phyloP scores from a whole-genome alignment of 176 grass and related monocot species.

The Musa schizocarpa region DNA sequence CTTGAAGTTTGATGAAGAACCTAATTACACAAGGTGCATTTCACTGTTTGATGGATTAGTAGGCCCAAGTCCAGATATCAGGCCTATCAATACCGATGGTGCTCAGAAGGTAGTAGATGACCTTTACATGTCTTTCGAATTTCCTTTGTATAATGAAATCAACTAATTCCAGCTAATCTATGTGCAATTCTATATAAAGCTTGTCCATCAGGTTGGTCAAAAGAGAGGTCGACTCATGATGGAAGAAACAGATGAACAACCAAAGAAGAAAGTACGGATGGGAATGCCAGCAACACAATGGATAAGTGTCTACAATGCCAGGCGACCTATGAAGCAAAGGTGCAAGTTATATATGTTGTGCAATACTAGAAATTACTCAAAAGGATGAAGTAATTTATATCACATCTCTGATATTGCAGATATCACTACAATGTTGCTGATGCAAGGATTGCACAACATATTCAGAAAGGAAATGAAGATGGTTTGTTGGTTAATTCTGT shows the following conservation, averaged over 20 bases:
- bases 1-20: conserved; percentile 87
- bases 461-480: conserved; percentile 83
- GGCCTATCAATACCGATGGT: conserved; percentile 93
- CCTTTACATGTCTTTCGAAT: background rate
- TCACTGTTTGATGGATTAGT: conserved; percentile 94
- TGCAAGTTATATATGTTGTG: conserved; percentile 3
- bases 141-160: background rate
- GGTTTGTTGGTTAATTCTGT: conserved; percentile 86
- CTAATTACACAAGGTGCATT: conserved; percentile 89
- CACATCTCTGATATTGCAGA: conserved; percentile 33
- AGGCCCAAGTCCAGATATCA: conserved; percentile 82
- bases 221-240: conserved; percentile 83
- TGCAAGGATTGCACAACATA: conserved; percentile 61
- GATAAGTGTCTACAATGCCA: conserved; percentile 88
- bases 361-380: conserved; percentile 3
- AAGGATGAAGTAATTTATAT: conserved; percentile 3
- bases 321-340: conserved; percentile 95
- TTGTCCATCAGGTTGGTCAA: conserved; percentile 82
- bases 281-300: conserved; percentile 90
- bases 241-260: conserved; percentile 83
- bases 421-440: conserved; percentile 97
- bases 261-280: conserved; percentile 90
- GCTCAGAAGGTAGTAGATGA: conserved; percentile 73
- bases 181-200: conserved; percentile 18
- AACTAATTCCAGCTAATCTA: background rate